Evolutionary conservation across 495 filamentous ascomycete genomes (phyloP).

Genomic region (Parathielavia hyrcaniae): DNA sequence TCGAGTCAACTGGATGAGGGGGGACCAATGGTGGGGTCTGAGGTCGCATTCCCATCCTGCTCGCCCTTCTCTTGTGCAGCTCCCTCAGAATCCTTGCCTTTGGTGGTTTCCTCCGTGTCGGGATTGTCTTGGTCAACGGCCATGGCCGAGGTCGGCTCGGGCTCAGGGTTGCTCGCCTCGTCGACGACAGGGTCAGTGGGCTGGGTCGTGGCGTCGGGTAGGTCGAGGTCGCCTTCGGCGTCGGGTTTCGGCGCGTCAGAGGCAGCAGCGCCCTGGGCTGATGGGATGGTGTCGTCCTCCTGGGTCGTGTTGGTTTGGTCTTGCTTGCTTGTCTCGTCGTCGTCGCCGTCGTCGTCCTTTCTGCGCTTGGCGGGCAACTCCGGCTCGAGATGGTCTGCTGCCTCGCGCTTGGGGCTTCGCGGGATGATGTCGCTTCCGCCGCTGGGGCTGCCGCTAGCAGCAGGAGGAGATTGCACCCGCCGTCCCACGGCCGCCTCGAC

Average conservation of each 20-base stretch:
- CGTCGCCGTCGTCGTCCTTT: constrained; percentile 29
- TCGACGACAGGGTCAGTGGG: neutral
- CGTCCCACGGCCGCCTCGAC: constrained; percentile 50
- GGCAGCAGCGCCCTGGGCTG: too few relatives aligned
- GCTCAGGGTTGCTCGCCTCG: too few relatives aligned
- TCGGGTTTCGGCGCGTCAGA: neutral
- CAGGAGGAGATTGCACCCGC: constrained; percentile 19
- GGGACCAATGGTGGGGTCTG: too few relatives aligned
- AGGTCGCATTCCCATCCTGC: too few relatives aligned
- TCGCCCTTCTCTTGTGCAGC: too few relatives aligned
- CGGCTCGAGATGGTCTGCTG: constrained; percentile 37
- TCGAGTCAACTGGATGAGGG: too few relatives aligned
- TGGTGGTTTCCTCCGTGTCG: too few relatives aligned
- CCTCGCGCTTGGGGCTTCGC: constrained; percentile 41
- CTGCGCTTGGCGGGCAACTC: constrained; percentile 34
- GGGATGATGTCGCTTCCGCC: constrained; percentile 2
- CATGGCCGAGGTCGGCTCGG: neutral
- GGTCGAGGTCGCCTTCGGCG: constrained; percentile 6
- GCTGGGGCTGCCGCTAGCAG: neutral
- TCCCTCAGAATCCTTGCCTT: too few relatives aligned
- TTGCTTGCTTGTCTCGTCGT: neutral
- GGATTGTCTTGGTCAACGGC: neutral
- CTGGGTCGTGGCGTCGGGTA: neutral
- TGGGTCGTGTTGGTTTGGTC: neutral
- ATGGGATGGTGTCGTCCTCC: neutral